A percentile compares a stretch with the other conserved stretches of the same genome.
These are phyloP conservation scores for Fonsecaea erecta DNA, from an alignment of 2,329 filamentous ascomycete genomes.

Conservation along the genomic window DNA sequence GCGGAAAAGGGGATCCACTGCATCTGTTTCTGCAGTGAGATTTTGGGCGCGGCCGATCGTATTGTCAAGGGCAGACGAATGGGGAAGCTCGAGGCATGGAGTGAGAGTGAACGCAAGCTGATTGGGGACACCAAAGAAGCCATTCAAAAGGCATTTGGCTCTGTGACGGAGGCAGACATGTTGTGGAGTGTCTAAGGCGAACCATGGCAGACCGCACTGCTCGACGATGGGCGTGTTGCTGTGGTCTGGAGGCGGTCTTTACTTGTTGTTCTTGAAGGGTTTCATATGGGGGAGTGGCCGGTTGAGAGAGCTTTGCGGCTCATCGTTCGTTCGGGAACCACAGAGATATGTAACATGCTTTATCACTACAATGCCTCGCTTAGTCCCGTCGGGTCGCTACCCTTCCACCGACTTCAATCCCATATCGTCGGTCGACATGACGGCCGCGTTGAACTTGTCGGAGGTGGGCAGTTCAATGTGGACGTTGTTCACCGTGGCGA, in stretches of 20 bases:
- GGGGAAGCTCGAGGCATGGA: constrained; percentile 32
- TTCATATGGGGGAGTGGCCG: not conserved
- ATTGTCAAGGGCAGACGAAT: constrained; percentile 30
- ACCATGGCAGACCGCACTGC: not conserved
- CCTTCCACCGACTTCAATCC: constrained; percentile 31
- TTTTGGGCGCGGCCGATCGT: constrained; percentile 37
- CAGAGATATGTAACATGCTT: not conserved
- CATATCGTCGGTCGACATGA: constrained; percentile 28
- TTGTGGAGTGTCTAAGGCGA: constrained; percentile 26
- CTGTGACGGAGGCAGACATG: constrained; percentile 16
- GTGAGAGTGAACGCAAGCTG: constrained; percentile 34
- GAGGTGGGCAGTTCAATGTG: constrained; percentile 48
- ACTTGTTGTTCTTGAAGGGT: not conserved
- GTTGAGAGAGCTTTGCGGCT: not conserved
- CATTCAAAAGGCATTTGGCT: constrained; percentile 24
- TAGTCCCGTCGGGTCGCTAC: not conserved
- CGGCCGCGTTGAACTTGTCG: constrained; percentile 47
- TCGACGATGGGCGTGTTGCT: not conserved
- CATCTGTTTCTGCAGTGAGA: constrained; percentile 38
- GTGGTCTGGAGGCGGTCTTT: not conserved
- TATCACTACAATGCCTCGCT: not conserved
- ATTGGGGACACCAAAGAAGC: constrained; percentile 24
- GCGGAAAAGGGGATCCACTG: constrained; percentile 35
- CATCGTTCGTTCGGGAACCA: not conserved
- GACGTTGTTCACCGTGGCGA: constrained; percentile 46